Evolutionary conservation across 2,329 filamentous ascomycete species (phyloP), one percentile per base, ranked within the genome.

Genomic region (Coniochaeta sp.): DNA sequence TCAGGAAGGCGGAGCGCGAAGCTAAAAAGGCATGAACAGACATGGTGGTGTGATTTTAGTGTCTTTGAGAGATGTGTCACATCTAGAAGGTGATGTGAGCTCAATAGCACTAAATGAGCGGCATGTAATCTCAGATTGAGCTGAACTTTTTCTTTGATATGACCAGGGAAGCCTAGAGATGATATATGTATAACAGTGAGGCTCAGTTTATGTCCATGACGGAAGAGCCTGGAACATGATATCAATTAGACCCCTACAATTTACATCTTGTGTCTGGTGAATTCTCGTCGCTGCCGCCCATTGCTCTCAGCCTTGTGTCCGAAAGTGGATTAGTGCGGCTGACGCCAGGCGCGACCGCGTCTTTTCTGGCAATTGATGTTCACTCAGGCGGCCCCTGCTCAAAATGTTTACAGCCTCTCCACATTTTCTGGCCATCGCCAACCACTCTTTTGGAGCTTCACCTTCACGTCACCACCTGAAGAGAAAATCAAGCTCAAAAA

Each of bases 1-100:
- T 97, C 71, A 88, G 83, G 72, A 97, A 96, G 82, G 88, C 86
- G 4, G 91, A 90, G 68, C 85, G 91, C 54, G 90, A 96, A 59
- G 87, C 85, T 11, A 91, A 91, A 83, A 90, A 90, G 76, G 58
- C 24, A 9, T 52, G 26, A 52, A 2, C 12, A 12, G 9, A 14
- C 14, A n/a, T 14, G 47, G 24, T 28, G 47, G 22, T 26, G 47
- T 8, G 47, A n/a, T 6, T 5, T 5, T 52, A 14, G 22, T 26
- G 22, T 31, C 14, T 52, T 9, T n/a, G 3, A n/a, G 6, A 31
- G 22, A 28, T 31, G 24, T 28, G 26, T 26, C 5, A n/a, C 6
- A 31, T 31, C 26, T 52, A 24, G 12, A 31, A 16, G 22, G 43
- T 24, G 9, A 26, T 26, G 8, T 40, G 16, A 6, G 11, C 1